Base-by-base conservation (phyloP, 805 yeast genomes). In the Metschnikowia continentalis region DNA sequence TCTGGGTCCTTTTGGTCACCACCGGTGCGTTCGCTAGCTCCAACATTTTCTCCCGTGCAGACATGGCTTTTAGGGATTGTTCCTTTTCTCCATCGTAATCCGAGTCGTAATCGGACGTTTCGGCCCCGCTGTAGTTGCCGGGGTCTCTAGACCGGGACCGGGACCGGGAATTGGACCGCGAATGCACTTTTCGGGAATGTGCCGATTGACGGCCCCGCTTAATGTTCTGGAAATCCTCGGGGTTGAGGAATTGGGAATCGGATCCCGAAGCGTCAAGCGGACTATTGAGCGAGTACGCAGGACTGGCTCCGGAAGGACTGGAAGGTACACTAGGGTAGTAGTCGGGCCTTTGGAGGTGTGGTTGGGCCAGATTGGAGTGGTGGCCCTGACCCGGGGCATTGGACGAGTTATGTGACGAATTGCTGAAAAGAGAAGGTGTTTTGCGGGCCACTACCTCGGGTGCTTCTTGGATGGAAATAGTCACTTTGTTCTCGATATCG, bases 11-110 rank as follows among this genome's bases (percentile, higher is more conserved):
- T 61, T 79, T 79, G 43, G 79, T 72, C 2, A 79, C 63, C 39
- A 74, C 77, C 30, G 74, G 72, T 0, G 88, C 82, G 10, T 82
- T 73, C 1, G 90, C 90, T 49, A 86, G 68, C 58, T 83, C 89
- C 19, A 83, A 67, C 74, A 84, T 79, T 60, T 84, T 79, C 56
- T 84, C 86, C 35, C 85, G 59, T 2, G 72, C 61, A 5, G 78
- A 66, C 13, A 59, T 48, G 8, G 46, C 52, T 7, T 35, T 47
- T 3, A 38, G 49, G 3, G 36, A 35, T 6, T 36, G 52, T 6
- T 51, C 54, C 10, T 35, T 52, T 8, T 46, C 54, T 4, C 41
- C 52, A 6, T 32, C 57, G 44, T 52, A 65, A 5, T 50, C 55
- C 20, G 40, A 36, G n/a, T 61, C 73, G 32, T 63, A 68, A 35